These are phyloP conservation scores for Epichloe aotearoae DNA, from an alignment of 2,329 filamentous ascomycete genomes.

Conservation along the genomic window DNA sequence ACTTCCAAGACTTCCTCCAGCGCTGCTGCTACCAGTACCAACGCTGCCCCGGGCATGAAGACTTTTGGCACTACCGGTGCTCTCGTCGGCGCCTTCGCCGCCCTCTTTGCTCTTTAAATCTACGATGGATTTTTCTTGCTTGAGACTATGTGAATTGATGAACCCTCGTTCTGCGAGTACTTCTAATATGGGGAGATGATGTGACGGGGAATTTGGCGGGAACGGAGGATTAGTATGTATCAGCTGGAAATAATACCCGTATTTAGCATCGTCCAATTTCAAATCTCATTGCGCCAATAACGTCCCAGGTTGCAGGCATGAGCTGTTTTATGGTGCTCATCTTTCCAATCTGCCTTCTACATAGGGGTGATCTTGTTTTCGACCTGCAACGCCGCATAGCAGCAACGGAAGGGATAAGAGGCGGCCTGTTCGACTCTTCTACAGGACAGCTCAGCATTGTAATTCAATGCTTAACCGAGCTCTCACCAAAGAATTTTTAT, in stretches of 20 bases:
- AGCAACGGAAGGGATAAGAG: too few species aligned
- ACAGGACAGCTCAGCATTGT: too few species aligned
- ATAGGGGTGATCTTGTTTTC: too few species aligned
- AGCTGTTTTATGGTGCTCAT: neutral
- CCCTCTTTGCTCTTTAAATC: slow-evolving; percentile 36
- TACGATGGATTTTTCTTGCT: neutral
- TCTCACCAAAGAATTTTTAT: too few species aligned
- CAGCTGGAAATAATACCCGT: neutral
- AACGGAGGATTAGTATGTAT: neutral
- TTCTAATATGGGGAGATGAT: neutral
- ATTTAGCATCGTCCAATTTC: neutral
- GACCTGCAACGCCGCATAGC: too few species aligned
- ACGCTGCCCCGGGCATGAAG: neutral
- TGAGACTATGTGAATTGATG: neutral
- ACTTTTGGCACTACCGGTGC: slow-evolving; percentile 25
- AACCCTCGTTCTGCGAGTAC: neutral
- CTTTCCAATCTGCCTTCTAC: too few species aligned
- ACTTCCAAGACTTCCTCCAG: slow-evolving; percentile 8
- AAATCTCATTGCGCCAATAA: neutral
- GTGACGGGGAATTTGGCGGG: neutral
- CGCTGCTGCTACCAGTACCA: neutral
- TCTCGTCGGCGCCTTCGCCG: slow-evolving; percentile 34
- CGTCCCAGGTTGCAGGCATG: neutral
- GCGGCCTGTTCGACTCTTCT: too few species aligned
- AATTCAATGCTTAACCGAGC: too few species aligned